phyloP scores from a whole-genome alignment of 2,329 filamentous ascomycete genomes.

The Huntiella savannae region DNA sequence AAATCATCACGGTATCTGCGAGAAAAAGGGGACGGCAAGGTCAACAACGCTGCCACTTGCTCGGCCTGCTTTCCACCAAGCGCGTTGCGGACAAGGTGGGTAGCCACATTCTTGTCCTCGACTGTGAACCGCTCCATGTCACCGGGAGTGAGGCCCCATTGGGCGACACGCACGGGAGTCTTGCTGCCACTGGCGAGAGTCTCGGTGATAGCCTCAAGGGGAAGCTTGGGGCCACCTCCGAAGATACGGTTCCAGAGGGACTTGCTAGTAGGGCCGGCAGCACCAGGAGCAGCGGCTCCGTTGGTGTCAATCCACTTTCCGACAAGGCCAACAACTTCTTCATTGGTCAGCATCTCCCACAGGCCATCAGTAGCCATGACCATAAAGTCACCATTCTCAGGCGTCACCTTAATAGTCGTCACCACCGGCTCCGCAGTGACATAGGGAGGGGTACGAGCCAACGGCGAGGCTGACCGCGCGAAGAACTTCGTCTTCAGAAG shows the following conservation, averaged over 20 bases:
- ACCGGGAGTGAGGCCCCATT: constrained; percentile 68
- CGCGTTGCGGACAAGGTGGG: constrained; percentile 86
- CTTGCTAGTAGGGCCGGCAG: constrained; percentile 46
- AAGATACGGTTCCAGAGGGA: constrained; percentile 42
- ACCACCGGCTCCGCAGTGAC: constrained; percentile 92
- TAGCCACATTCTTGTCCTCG: constrained; percentile 89
- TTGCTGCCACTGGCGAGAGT: constrained; percentile 58
- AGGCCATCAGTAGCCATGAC: constrained; percentile 93
- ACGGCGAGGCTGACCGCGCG: constrained; percentile 53
- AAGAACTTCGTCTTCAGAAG: constrained; percentile 76
- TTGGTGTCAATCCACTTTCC: constrained; percentile 92
- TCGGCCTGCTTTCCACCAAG: constrained; percentile 85
- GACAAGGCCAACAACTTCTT: constrained; percentile 90
- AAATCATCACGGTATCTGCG: constrained; percentile 86
- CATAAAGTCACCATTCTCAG: constrained; percentile 79
- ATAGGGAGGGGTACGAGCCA: constrained; percentile 83
- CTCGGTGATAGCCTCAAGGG: constrained; percentile 48
- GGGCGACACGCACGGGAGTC: constrained; percentile 69
- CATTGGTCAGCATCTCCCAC: constrained; percentile 98
- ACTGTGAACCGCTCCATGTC: constrained; percentile 73
- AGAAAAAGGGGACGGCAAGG: constrained; percentile 77
- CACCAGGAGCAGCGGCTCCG: constrained; percentile 24
- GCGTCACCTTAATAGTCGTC: constrained; percentile 80
- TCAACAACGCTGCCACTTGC: constrained; percentile 81
- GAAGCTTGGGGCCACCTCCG: constrained; percentile 31